Base-by-base conservation (phyloP, 1,284 basidiomycete species). In the Malassezia vespertilionis region DNA sequence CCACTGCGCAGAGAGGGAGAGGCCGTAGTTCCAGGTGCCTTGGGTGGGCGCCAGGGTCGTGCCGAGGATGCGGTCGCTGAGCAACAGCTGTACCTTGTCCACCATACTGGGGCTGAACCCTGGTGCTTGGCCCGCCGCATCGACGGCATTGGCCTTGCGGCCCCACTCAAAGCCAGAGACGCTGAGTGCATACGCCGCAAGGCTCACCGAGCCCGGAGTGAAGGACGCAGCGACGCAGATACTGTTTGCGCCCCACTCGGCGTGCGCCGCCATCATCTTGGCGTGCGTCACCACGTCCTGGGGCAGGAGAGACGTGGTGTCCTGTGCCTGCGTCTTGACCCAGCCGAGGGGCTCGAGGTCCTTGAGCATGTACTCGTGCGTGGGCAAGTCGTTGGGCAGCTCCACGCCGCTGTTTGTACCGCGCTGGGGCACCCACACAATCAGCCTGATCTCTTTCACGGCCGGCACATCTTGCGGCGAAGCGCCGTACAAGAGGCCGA, bases 91-190 rank as follows among this genome's bases (percentile, higher is more conserved):
- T 21, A 93, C 89, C 26, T 87, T 81, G 71, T 93, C 90, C 2
- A 89, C 90, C 91, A 96, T 96, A 4, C 61, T 58, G 21, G 89
- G 84, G 71, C 91, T 95, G 77, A 91, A 97, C 33, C 89, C 88
- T 73, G 80, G 60, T n/a, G 54, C 51, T 17, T 48, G 39, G 27
- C 46, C 65, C 9, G 70, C 46, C 36, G 61, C 76, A 60, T 86
- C 86, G 37, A 82, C 78, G n/a, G 84, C 83, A 34, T 78, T 83
- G 8, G 60, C 63, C 76, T 96, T 96, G 57, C 93, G 77, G 33
- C 91, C 91, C 91, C 91, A 97, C 71, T 99, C 93, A 71, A 97
- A 97, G 14, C 93, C 93, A 42, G 82, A 78, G 3, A 90, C 82
- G 8, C 83, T 83, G 42, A 97, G 74, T 30, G 81, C 84, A 74